Evolutionary conservation across 169 alveolate species (phyloP), one percentile per base, ranked within the genome.

Genomic region (Cryptosporidium sp.): DNA sequence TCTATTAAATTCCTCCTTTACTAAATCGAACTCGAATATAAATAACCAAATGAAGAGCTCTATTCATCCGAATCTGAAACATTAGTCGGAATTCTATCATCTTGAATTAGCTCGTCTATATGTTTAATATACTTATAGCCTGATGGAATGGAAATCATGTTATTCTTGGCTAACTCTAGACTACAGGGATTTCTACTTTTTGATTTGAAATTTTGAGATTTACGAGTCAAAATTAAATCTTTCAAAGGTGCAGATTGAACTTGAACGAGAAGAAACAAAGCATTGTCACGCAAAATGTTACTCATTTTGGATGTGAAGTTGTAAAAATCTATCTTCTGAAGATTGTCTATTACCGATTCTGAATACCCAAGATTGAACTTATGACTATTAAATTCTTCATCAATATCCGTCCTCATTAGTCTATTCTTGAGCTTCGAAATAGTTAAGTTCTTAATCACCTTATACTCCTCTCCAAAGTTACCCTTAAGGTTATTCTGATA

Each of bases 51-150:
- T 51, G 14, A 5, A 21, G 1, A n/a, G 67, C 29, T 10, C 3
- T 16, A 37, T 16, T 35, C 41, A 4, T 65, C 71, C 23, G 29
- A n/a, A 12, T 71, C 85, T 6, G 31, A 50, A 21, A 50, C 69
- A 50, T 1, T n/a, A n/a, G 21, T 50, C 3, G 85, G 85, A 35
- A 71, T 71, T 43, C 85, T 43, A 8, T 71, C 85, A 23, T 71
- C 85, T 41, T 48, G 85, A 35, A 71, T 67, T 14, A 71, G 67
- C 48, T 71, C 69, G 16, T 71, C 85, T 16, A 71, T 33, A 51
- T 71, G 85, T 23, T 71, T 71, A 35, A 71, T 71, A 26, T 71
- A 14, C 68, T 45, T 71, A 18, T 29, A 71, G 1, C 85, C 85
- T 9, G 61, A 12, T 23, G 85, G 85, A 50, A 71, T 48, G 16